Evolutionary conservation across 352 stramenopile species (phyloP), one percentile per base, ranked within the genome.

Genomic region (Nothophytophthora sp.): DNA sequence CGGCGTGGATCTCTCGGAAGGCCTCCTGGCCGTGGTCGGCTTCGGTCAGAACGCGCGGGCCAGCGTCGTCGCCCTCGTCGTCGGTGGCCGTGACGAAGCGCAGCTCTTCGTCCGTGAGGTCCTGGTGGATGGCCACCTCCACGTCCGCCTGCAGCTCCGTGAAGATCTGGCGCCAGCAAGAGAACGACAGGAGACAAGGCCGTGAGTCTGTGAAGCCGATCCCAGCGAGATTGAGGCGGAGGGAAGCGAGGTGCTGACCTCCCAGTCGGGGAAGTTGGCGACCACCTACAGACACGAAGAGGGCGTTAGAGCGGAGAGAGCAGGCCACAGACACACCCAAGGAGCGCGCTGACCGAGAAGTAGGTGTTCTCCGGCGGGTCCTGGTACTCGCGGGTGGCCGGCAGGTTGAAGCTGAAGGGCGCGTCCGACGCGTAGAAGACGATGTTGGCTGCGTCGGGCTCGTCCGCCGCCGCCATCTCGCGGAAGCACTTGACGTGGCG

Each of bases 351-450:
- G 72, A 90, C 82, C 11, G 73, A 54, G 43, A 77, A 92, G 63
- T 75, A 88, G 2, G 80, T 85, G 42, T 79, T 60, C 24, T 39
- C 32, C 6, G 50, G 48, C 19, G 80, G 63, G 49, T 88, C 52
- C 41, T 64, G 42, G 49, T 85, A 90, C 48, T 78, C 60, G n/a
- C 63, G 50, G 6, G 72, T 63, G 7, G 28, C 76, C 0, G 82
- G 82, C 7, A 88, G 35, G 5, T 73, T 73, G 47, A 92, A 92
- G 52, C 50, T 67, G 50, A 92, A 84, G 7, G 69, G 71, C 16
- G 81, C 60, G 33, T 89, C 64, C 9, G 82, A 92, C 20, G 79
- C 79, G 54, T 86, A 92, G 45, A 88, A 92, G 1, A 92, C 63
- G 28, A 92, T 81, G 57, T 92, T 92, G 13, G 68, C 59, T 0